Evolutionary conservation across 2,329 filamentous ascomycete species (phyloP).

Genomic region (Elsinoe arachidis): DNA sequence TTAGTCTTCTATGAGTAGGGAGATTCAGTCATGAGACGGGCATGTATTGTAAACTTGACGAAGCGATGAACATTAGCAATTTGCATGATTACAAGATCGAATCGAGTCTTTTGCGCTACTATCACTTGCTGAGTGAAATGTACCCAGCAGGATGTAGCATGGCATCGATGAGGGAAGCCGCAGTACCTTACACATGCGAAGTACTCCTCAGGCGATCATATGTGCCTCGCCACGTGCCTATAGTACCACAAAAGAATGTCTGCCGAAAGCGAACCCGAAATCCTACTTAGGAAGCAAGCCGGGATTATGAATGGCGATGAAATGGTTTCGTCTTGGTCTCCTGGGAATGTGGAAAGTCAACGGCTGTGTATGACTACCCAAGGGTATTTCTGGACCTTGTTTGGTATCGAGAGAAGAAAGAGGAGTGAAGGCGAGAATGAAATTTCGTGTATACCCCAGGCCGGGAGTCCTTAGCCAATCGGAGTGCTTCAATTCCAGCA

Average conservation of each 20-base stretch:
- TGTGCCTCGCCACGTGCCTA: not conserved
- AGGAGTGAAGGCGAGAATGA: not conserved
- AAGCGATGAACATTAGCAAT: not conserved
- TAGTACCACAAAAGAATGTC: not conserved
- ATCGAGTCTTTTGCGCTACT: not conserved
- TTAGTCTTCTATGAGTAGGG: constrained; percentile 56
- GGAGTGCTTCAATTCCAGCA: constrained; percentile 1
- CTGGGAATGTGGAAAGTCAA: constrained; percentile 15
- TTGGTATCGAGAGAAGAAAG: constrained; percentile 9
- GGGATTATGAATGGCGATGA: constrained; percentile 12
- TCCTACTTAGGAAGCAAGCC: constrained; percentile 7
- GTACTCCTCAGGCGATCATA: not conserved
- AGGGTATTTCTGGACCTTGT: constrained; percentile 14
- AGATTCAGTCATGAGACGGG: not conserved
- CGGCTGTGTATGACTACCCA: constrained; percentile 11
- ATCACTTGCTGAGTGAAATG: no score
- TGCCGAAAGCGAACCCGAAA: constrained; percentile 13
- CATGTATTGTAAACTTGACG: not conserved
- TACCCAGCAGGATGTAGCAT: no score
- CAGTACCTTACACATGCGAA: no score
- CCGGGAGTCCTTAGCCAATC: not conserved
- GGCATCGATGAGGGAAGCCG: no score
- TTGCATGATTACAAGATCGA: not conserved
- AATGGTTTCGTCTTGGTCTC: constrained; percentile 9
- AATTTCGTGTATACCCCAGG: not conserved